A percentile compares a stretch with the other conserved stretches of the same genome.
These are phyloP conservation scores for Trichoderma asperelloides DNA, from an alignment of 495 filamentous ascomycete species.

Conservation along the genomic window DNA sequence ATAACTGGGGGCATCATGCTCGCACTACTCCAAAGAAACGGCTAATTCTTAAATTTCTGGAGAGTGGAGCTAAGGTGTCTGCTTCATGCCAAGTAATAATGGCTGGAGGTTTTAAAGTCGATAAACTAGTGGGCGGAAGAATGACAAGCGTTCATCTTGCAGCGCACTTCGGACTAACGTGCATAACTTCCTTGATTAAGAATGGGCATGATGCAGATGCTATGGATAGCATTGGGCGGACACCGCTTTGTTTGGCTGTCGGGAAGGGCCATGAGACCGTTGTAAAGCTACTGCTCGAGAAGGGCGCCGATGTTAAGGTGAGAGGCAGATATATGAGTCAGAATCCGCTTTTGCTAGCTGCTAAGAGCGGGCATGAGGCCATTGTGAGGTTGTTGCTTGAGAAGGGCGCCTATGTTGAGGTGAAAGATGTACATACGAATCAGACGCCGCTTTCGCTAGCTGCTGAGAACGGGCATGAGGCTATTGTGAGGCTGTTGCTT, in stretches of 20 bases:
- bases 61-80: constrained; percentile 13
- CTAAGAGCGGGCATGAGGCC: not conserved
- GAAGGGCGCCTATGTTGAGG: not conserved
- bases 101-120: not conserved
- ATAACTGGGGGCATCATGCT: constrained; percentile 39
- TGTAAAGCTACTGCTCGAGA: not conserved
- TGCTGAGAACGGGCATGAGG: constrained; percentile 10
- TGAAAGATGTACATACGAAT: too few species aligned
- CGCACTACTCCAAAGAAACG: not conserved
- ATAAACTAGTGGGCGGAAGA: not conserved
- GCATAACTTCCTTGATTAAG: constrained; percentile 13
- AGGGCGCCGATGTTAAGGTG: constrained; percentile 10
- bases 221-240: not conserved
- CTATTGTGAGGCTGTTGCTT: constrained; percentile 19
- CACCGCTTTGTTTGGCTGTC: not conserved
- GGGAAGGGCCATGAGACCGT: not conserved
- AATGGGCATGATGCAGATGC: not conserved
- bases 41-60: constrained; percentile 15
- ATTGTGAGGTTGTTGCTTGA: not conserved
- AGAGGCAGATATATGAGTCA: too few species aligned
- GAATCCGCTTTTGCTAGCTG: not conserved
- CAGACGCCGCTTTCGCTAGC: constrained; percentile 21
- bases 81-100: constrained; percentile 13
- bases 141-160: not conserved
- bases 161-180: not conserved